Evolutionary conservation across 352 stramenopile species (phyloP).

Genomic region (Pythium sukuiense): DNA sequence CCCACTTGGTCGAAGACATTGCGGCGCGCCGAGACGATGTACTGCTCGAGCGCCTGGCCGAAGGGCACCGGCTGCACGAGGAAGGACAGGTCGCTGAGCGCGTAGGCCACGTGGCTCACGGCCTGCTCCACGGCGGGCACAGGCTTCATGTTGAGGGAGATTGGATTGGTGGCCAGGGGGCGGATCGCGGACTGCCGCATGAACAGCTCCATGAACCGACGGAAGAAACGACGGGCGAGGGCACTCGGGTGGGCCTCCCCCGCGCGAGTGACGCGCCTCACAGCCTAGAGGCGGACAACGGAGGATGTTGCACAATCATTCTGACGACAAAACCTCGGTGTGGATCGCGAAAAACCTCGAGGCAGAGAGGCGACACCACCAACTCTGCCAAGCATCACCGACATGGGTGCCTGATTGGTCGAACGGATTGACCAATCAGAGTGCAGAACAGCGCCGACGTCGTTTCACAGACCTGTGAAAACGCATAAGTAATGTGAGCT

Average conservation of each 20-base stretch:
- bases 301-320: constrained; percentile 36
- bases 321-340: constrained; percentile 22
- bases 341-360: constrained; percentile 1
- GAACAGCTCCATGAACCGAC: constrained; percentile 6
- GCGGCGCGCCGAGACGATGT: constrained; percentile 66
- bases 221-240: constrained; percentile 7
- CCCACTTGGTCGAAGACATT: constrained; percentile 83
- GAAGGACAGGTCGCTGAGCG: constrained; percentile 76
- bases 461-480: constrained; percentile 29
- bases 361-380: neutral
- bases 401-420: constrained; percentile 30
- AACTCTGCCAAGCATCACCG: constrained; percentile 32
- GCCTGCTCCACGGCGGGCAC: constrained; percentile 63
- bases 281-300: constrained; percentile 28
- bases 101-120: constrained; percentile 79
- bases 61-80: constrained; percentile 68
- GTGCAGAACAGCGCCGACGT: constrained; percentile 22
- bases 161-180: constrained; percentile 2
- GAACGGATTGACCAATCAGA: constrained; percentile 23
- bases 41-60: constrained; percentile 60
- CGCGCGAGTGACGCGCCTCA: constrained; percentile 10
- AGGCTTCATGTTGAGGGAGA: constrained; percentile 7
- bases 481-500: constrained; percentile 10
- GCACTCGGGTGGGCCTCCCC: constrained; percentile 18
- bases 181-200: constrained; percentile 1